Percentiles rank a stretch among this genome's conserved stretches.
Evolutionary conservation across 768 basidiomycete genomes (phyloP).

Genomic region (Lactarius sp.): DNA sequence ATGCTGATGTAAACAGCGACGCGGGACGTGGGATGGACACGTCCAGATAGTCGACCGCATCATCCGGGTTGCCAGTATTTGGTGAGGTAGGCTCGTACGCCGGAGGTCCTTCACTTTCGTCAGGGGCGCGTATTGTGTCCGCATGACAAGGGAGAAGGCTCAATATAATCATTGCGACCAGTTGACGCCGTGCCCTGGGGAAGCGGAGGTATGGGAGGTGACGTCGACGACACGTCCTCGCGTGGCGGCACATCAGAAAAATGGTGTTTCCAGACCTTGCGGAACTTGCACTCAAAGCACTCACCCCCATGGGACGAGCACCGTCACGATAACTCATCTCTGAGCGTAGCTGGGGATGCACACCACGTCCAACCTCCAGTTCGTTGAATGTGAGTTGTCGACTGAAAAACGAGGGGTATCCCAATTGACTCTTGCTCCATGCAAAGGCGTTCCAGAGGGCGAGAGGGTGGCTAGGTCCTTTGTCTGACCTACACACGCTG

Average conservation of each 20-base stretch:
- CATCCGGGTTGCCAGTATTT: slow-evolving; percentile 17
- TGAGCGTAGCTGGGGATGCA: slow-evolving; percentile 27
- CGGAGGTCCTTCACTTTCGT: slow-evolving; percentile 2
- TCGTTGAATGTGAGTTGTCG: slow-evolving; percentile 24
- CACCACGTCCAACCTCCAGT: slow-evolving; percentile 30
- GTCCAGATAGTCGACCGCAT: slow-evolving; percentile 46
- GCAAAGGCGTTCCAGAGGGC: slow-evolving; percentile 28
- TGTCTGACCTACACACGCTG: slow-evolving; percentile 37
- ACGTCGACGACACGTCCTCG: slow-evolving; percentile 42
- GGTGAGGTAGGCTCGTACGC: slow-evolving; percentile 11
- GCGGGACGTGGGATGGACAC: slow-evolving; percentile 54
- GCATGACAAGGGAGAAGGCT: slow-evolving; percentile 21
- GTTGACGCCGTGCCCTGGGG: slow-evolving; percentile 14
- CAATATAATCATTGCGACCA: slow-evolving; percentile 1
- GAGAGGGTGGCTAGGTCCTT: not conserved
- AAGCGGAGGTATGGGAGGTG: slow-evolving; percentile 37
- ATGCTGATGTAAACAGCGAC: slow-evolving; percentile 44
- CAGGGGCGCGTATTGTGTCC: slow-evolving; percentile 7
- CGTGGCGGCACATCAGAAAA: slow-evolving; percentile 56
- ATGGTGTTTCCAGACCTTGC: slow-evolving; percentile 46
- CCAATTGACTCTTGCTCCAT: slow-evolving; percentile 9
- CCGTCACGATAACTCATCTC: slow-evolving; percentile 29
- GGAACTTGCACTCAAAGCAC: slow-evolving; percentile 43
- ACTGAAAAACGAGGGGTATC: slow-evolving; percentile 15
- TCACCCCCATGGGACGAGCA: slow-evolving; percentile 49